phyloP scores from a whole-genome alignment of 202 grass and related monocot genomes.

The Sporobolus alterniflorus region DNA sequence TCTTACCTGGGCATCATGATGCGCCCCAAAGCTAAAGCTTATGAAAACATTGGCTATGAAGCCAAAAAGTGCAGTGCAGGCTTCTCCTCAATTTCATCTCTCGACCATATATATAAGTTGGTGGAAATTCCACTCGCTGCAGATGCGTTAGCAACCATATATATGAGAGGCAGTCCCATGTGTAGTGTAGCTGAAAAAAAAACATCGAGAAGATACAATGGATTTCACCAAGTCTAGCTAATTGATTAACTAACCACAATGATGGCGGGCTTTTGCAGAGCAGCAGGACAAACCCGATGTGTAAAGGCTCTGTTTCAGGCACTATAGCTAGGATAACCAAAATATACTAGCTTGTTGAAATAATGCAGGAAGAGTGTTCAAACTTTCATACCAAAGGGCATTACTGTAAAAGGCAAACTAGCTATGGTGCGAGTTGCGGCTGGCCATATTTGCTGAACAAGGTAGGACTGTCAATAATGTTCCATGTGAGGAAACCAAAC shows the following conservation, averaged over 20 bases:
- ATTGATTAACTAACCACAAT: conserved; percentile 8
- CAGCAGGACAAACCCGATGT: conserved; percentile 20
- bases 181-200: not conserved
- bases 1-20: conserved; percentile 29
- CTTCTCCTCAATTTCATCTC: not conserved
- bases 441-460: too few species aligned
- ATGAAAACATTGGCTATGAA: not conserved
- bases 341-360: not conserved
- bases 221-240: not conserved
- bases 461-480: not conserved
- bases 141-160: not conserved
- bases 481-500: too few species aligned
- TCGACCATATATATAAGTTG: not conserved
- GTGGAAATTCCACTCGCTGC: conserved; percentile 52
- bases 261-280: conserved; percentile 9
- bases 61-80: conserved; percentile 23
- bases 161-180: not conserved
- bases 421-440: too few species aligned
- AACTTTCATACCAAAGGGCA: too few species aligned
- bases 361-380: too few species aligned
- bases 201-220: not conserved
- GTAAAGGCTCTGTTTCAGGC: not conserved
- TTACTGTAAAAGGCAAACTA: too few species aligned
- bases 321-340: not conserved
- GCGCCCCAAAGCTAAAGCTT: conserved; percentile 4